Percentiles rank a stretch among this genome's conserved stretches.
These are phyloP conservation scores for Orbilia quercus DNA, from an alignment of 2,329 filamentous ascomycete species.

Conservation along the genomic window DNA sequence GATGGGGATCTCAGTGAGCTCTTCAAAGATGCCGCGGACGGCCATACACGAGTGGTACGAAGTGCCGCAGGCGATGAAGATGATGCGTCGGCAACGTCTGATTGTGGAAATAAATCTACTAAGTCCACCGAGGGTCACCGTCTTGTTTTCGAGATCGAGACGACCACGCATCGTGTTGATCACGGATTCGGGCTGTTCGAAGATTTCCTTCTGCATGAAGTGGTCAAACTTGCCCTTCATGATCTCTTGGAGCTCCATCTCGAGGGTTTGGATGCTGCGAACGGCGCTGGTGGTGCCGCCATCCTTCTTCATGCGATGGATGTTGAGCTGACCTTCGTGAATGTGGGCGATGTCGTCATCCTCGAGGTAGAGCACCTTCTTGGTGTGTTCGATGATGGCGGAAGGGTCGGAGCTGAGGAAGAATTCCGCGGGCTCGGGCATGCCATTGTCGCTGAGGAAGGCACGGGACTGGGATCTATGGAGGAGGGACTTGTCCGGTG, in stretches of 20 bases:
- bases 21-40: slow-evolving; percentile 96
- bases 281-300: slow-evolving; percentile 92
- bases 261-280: slow-evolving; percentile 96
- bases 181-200: slow-evolving; percentile 98
- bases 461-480: slow-evolving; percentile 98
- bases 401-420: slow-evolving; percentile 99
- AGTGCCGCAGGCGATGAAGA: slow-evolving; percentile 98
- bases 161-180: slow-evolving; percentile 99
- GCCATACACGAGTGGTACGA: slow-evolving; percentile 99
- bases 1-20: slow-evolving; percentile 97
- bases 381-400: slow-evolving; percentile 98
- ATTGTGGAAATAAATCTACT: slow-evolving; percentile 97
- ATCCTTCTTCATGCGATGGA: slow-evolving; percentile 96
- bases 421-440: slow-evolving; percentile 98
- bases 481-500: slow-evolving; percentile 95
- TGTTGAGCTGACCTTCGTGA: slow-evolving; percentile 98
- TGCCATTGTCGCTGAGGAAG: slow-evolving; percentile 98
- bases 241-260: slow-evolving; percentile 99
- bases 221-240: slow-evolving; percentile 99
- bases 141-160: slow-evolving; percentile 91
- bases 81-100: slow-evolving; percentile 93
- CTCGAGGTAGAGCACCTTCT: slow-evolving; percentile 99
- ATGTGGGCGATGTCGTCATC: slow-evolving; percentile 99
- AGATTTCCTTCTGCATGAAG: slow-evolving; percentile 99
- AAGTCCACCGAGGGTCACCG: slow-evolving; percentile 92